Base-by-base conservation (phyloP, 768 basidiomycete genomes). In the Xanthoconium stramineum region DNA sequence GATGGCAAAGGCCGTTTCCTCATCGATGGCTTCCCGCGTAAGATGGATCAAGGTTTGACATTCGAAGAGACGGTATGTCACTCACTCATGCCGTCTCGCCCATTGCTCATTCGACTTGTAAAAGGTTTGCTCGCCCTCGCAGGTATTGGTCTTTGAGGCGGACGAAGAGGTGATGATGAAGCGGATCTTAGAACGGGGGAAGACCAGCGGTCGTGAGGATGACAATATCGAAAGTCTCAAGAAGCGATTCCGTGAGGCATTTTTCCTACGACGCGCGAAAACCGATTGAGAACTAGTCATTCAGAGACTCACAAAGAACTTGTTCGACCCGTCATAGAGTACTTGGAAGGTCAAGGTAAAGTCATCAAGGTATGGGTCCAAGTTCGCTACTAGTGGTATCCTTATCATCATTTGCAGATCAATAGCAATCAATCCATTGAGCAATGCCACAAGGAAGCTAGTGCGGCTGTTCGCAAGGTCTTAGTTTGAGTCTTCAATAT, bases 21-120 rank as follows among this genome's bases (percentile, higher is more conserved):
- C 64, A 86, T 99, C 59, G 96, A 99, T 60, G 97, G 96, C 2
- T 98, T 98, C 75, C 97, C 96, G 52, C 83, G 96, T 58, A 94
- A 98, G 79, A 94, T 98, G 94, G 97, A 99, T 70, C 97, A 99
- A 74, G 96, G 95, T 0, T 57, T 87, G 65, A 85, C 86, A 69
- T 99, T 98, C 67, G 96, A 98, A 65, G 78, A 89, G 62, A 79
- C 85, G 46, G 96, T 94, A 61, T 52, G 82, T 72, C 5, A 10
- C 1, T 20, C n/a, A 40, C 47, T 15, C 36, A 20, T 50, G n/a
- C 6, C 28, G 9, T 24, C 17, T 30, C 17, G 12, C 24, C 3
- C 42, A 30, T 14, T 51, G 19, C 36, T 58, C 28, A 55, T 45
- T 53, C 14, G 28, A 32, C 17, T 15, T 32, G 47, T 24, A 1